Percentiles rank a stretch among this genome's conserved stretches.
Conservation (phyloP, 805 yeast species). For the Zygosaccharomyces kombuchaensis region DNA sequence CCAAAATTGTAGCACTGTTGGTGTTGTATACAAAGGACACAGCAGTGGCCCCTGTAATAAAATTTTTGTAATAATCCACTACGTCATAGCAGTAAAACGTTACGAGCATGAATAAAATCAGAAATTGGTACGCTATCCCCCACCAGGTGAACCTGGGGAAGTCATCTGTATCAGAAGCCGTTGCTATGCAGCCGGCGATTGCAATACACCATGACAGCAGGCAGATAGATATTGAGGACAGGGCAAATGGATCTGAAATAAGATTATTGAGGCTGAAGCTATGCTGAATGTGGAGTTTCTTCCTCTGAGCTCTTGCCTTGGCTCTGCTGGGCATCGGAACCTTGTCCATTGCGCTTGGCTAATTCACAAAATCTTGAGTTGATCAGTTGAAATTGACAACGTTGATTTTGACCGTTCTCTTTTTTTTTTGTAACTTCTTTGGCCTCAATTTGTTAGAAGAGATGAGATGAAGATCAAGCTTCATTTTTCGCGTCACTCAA, state of each 20-base stretch:
- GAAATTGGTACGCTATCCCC: slow-evolving; percentile 80
- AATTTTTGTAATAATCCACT: slow-evolving; percentile 62
- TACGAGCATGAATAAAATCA: slow-evolving; percentile 50
- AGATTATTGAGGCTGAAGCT: slow-evolving; percentile 44
- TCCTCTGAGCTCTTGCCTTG: slow-evolving; percentile 25
- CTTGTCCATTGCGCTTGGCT: neutral
- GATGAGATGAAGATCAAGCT: slow-evolving; percentile 3
- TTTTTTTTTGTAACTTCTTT: neutral
- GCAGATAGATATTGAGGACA: slow-evolving; percentile 73
- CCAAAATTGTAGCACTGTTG: slow-evolving; percentile 73
- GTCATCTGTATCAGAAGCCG: slow-evolving; percentile 36
- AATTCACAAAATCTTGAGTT: neutral
- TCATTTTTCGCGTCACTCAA: slow-evolving; percentile 4
- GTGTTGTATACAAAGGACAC: slow-evolving; percentile 81
- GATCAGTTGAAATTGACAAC: neutral
- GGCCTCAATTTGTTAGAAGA: neutral
- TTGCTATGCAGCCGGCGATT: slow-evolving; percentile 76
- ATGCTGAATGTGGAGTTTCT: slow-evolving; percentile 28
- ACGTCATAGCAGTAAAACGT: slow-evolving; percentile 55
- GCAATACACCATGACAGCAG: slow-evolving; percentile 82
- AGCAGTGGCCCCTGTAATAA: slow-evolving; percentile 40
- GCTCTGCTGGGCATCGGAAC: slow-evolving; percentile 23
- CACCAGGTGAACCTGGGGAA: slow-evolving; percentile 94
- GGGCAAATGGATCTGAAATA: slow-evolving; percentile 81
- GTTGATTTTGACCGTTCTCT: neutral